These are phyloP conservation scores for Russula brevipes DNA, from an alignment of 768 basidiomycete genomes.

Conservation along the genomic window DNA sequence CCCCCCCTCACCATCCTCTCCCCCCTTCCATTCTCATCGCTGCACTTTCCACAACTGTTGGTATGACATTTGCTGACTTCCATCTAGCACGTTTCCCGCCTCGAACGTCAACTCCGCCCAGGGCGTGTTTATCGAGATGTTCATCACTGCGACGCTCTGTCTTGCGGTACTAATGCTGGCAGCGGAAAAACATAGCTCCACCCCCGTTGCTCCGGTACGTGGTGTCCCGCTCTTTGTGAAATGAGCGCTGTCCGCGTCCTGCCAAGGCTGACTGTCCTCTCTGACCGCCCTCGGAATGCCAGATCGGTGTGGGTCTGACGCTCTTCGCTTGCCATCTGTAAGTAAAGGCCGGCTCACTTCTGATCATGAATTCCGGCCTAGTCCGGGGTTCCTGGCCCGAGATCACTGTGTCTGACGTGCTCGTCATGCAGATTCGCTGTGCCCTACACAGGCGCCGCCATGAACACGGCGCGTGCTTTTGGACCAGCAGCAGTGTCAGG, in stretches of 20 bases:
- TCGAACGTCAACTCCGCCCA: constrained; percentile 48
- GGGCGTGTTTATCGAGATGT: constrained; percentile 68
- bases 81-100: constrained; percentile 43
- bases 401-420: too few relatives aligned
- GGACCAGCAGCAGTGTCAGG: constrained; percentile 65
- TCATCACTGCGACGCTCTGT: constrained; percentile 54
- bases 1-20: too few relatives aligned
- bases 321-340: constrained; percentile 60
- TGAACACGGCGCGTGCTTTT: constrained; percentile 67
- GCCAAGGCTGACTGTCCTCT: not conserved
- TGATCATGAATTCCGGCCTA: not conserved
- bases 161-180: constrained; percentile 66
- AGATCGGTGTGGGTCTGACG: constrained; percentile 64
- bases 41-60: too few relatives aligned
- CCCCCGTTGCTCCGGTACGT: constrained; percentile 62
- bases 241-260: too few relatives aligned
- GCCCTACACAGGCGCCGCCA: constrained; percentile 57
- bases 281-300: not conserved
- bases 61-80: too few relatives aligned
- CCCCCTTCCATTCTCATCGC: not conserved
- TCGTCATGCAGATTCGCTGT: constrained; percentile 45
- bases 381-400: not conserved
- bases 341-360: constrained; percentile 20
- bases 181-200: constrained; percentile 60
- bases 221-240: not conserved